A percentile compares a stretch with the other conserved stretches of the same genome.
Conservation (phyloP, 495 filamentous ascomycete species). For the Schizothecium vesticola region DNA sequence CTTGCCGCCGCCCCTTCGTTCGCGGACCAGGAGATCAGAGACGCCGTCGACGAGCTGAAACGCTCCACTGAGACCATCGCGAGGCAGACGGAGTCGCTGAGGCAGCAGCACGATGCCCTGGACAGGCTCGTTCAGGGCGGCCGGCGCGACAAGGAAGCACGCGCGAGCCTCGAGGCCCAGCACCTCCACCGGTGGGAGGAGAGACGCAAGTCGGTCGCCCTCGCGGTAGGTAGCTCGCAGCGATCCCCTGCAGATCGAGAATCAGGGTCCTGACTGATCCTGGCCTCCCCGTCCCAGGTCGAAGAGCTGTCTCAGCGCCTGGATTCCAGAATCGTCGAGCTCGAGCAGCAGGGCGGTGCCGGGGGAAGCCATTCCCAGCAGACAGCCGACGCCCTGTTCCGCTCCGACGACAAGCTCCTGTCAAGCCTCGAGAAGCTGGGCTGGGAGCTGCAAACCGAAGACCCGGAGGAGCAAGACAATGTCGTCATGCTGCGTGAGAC, state of each 20-base stretch:
- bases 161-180: conserved; percentile 24
- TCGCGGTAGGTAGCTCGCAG: conserved; percentile 20
- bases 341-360: conserved; percentile 32
- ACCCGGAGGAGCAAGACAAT: conserved; percentile 32
- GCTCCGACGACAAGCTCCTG: conserved; percentile 43
- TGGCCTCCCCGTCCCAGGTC: conserved; percentile 21
- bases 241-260: neutral
- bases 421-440: conserved; percentile 45
- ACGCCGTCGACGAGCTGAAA: conserved; percentile 41
- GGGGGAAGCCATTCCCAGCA: conserved; percentile 24
- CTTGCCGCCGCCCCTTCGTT: conserved; percentile 29
- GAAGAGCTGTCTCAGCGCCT: conserved; percentile 37
- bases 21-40: conserved; percentile 36
- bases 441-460: conserved; percentile 38
- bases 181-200: conserved; percentile 29
- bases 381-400: conserved; percentile 34
- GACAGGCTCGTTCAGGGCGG: conserved; percentile 29
- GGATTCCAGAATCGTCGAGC: conserved; percentile 32
- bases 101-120: conserved; percentile 41
- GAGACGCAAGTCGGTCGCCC: conserved; percentile 27
- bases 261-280: conserved; percentile 1
- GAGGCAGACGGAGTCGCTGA: conserved; percentile 40
- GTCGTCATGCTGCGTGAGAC: conserved; percentile 37
- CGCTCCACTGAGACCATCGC: conserved; percentile 43
- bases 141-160: conserved; percentile 22